Evolutionary conservation across 495 filamentous ascomycete species (phyloP).

Genomic region (Neurospora sp.): DNA sequence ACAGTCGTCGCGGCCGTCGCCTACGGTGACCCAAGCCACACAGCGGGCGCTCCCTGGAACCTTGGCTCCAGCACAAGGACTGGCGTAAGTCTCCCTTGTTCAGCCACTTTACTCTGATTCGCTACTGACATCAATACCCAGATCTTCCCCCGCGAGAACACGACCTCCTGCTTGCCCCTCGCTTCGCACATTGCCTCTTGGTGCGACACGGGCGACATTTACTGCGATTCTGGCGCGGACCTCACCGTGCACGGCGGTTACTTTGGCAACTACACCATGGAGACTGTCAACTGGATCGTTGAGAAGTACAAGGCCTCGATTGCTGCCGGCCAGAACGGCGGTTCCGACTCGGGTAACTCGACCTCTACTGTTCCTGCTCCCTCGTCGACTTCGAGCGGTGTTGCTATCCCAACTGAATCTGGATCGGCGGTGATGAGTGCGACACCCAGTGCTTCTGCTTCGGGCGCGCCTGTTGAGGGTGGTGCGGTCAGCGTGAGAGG

Average conservation of each 20-base stretch:
- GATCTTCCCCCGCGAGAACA: slow-evolving; percentile 12
- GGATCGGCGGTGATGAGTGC: not conserved
- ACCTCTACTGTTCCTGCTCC: not conserved
- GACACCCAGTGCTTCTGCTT: not conserved
- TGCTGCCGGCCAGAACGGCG: not conserved
- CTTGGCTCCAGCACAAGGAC: slow-evolving; percentile 8
- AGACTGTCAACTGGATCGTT: slow-evolving; percentile 13
- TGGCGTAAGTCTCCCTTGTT: slow-evolving; percentile 8
- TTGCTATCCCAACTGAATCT: not conserved
- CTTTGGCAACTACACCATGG: slow-evolving; percentile 13
- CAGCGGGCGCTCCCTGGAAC: slow-evolving; percentile 7
- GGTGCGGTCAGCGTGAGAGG: not conserved
- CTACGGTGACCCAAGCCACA: slow-evolving; percentile 18
- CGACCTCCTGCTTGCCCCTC: slow-evolving; percentile 9
- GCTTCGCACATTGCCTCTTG: slow-evolving; percentile 7
- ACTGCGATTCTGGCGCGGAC: slow-evolving; percentile 16
- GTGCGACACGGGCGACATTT: slow-evolving; percentile 19
- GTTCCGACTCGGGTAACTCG: not conserved
- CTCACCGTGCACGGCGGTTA: slow-evolving; percentile 12
- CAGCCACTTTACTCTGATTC: not conserved
- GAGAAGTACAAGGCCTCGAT: slow-evolving; percentile 10
- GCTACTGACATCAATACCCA: not conserved
- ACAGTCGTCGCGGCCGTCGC: slow-evolving; percentile 13
- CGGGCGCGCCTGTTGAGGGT: not conserved
- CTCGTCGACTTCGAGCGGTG: not conserved